phyloP scores from a whole-genome alignment of 306 rosid genomes.

The Casuarina cunninghamiana region DNA sequence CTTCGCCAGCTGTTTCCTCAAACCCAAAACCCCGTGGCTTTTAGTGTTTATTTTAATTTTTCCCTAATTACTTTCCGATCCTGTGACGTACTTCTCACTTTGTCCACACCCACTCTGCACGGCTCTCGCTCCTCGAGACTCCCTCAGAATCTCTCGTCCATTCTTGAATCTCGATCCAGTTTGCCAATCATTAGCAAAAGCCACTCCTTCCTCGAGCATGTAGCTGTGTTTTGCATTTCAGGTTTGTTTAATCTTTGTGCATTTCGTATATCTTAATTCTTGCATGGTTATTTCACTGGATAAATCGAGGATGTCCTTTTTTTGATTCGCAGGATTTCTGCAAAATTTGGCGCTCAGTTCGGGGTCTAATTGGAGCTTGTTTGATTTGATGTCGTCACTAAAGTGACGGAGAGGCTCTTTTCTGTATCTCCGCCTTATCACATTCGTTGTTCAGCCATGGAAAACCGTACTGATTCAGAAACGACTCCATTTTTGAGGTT shows the following conservation, averaged over 20 bases:
- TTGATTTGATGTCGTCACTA: constrained; percentile 21
- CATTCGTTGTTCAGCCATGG: constrained; percentile 42
- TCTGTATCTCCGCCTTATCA: background rate
- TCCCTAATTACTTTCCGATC: background rate
- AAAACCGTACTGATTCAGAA: constrained; percentile 60
- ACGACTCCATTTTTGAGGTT: constrained; percentile 52
- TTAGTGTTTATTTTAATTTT: background rate
- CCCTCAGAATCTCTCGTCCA: background rate
- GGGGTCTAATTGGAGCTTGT: constrained; percentile 12
- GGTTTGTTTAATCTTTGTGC: background rate
- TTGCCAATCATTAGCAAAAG: too few species aligned
- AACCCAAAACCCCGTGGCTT: background rate
- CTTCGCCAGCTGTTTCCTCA: constrained; percentile 32
- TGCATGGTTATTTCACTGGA: background rate
- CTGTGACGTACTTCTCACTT: background rate
- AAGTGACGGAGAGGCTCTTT: constrained; percentile 6
- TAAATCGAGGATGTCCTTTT: background rate
- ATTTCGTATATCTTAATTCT: background rate
- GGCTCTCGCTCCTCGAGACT: too few species aligned
- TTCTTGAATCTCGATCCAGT: background rate
- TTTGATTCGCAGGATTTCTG: background rate
- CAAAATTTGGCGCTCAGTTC: background rate
- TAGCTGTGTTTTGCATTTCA: constrained; percentile 1
- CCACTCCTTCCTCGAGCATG: background rate
- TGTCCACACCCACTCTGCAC: background rate